Evolutionary conservation across 768 basidiomycete species (phyloP), one percentile per base, ranked within the genome.

Genomic region (Russula emetica): DNA sequence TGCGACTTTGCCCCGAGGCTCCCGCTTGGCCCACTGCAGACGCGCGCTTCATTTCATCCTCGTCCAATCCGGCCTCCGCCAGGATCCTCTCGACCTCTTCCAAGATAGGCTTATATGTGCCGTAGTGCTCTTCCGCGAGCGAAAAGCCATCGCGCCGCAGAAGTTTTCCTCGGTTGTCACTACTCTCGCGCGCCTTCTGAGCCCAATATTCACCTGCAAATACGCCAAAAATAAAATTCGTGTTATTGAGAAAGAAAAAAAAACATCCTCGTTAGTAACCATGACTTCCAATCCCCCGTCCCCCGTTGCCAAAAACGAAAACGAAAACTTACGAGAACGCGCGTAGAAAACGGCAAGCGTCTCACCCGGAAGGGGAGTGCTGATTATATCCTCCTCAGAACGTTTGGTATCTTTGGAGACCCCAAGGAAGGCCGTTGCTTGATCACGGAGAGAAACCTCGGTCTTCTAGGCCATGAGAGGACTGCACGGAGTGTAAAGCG

Each of bases 341-440:
- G 87, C 84, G 69, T 93, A 95, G 72, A 95, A 95, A 74, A 81
- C 79, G 0, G 91, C 86, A 9, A 94, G 75, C 0, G 88, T 89
- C 73, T 96, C 94, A 13, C 92, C 91, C 0, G 92, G 91, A 3
- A 88, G 77, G 0, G 94, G 94, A 0, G 92, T 94, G 69, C 86
- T 88, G 30, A 88, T 71, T 0, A 82, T 73, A 63, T 94, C 91
- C 70, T 93, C 92, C 0, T 81, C 77, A 1, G 87, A 83, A 5
- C 85, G 79, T 1, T 78, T 74, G 24, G 78, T 76, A 60, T 84
- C 85, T 58, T 82, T 84, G 9, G 85, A 74, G 0, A 86, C 85
- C 5, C 85, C 88, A 80, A 91, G 82, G 70, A 87, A 84, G 0
- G 74, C 78, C 0, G 76, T 74, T 1, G 82, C 83, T 61, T 76